Evolutionary conservation across 2,329 filamentous ascomycete genomes (phyloP).

Genomic region (Gliomastix tumulicola): DNA sequence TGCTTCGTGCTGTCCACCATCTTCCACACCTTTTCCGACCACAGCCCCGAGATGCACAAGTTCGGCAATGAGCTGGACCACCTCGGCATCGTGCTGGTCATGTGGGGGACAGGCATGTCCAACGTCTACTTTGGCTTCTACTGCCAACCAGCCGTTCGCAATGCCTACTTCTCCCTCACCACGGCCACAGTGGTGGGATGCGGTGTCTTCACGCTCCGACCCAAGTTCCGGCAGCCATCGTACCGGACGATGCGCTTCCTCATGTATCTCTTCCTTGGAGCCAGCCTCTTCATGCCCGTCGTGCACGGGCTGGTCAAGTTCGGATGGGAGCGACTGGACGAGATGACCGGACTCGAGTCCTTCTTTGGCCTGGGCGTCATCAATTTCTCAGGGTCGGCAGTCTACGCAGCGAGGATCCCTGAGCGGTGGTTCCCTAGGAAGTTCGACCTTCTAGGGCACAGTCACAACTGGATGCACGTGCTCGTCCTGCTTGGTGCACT

Average conservation of each 20-base stretch:
- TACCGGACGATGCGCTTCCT: background rate
- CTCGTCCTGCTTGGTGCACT: constrained; percentile 12
- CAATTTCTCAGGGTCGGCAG: background rate
- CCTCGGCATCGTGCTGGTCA: constrained; percentile 15
- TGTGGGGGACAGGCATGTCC: constrained; percentile 11
- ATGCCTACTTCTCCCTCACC: background rate
- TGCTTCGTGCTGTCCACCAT: constrained; percentile 15
- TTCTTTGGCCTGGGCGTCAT: background rate
- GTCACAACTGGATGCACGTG: constrained; percentile 17
- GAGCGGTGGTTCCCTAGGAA: constrained; percentile 18
- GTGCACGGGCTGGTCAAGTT: background rate
- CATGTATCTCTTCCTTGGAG: background rate
- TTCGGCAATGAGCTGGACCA: constrained; percentile 20
- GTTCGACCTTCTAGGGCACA: constrained; percentile 16
- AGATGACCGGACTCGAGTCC: background rate
- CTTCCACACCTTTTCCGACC: constrained; percentile 18
- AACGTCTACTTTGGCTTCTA: constrained; percentile 15
- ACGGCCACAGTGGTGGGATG: background rate
- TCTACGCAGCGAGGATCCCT: constrained; percentile 12
- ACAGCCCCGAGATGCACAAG: constrained; percentile 15
- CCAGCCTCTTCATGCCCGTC: background rate
- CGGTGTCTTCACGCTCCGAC: background rate
- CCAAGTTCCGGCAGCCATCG: background rate
- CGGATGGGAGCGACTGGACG: background rate
- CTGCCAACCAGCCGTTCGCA: too few species aligned